Evolutionary conservation across 371 early-diverging fungal genomes (phyloP).

Genomic region (Mortierella sp.): DNA sequence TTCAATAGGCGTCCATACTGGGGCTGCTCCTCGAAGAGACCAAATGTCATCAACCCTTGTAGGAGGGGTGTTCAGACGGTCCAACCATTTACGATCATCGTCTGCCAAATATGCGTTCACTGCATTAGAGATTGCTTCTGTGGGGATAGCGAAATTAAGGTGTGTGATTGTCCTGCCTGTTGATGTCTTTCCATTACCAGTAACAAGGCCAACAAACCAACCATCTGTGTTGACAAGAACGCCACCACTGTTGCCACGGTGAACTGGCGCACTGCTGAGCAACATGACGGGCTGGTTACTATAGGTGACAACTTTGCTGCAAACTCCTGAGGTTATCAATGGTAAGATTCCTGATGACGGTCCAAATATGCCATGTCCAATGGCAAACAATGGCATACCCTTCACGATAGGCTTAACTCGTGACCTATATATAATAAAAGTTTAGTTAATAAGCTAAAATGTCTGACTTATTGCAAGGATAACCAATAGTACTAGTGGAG

Average conservation of each 20-base stretch:
- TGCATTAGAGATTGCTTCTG: slow-evolving; percentile 37
- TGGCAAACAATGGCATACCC: slow-evolving; percentile 54
- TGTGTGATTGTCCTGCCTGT: slow-evolving; percentile 56
- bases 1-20: slow-evolving; percentile 49
- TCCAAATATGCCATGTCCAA: slow-evolving; percentile 57
- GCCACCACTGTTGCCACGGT: slow-evolving; percentile 58
- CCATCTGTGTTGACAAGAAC: slow-evolving; percentile 49
- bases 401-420: slow-evolving; percentile 32
- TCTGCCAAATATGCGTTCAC: slow-evolving; percentile 59
- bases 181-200: slow-evolving; percentile 55
- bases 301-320: slow-evolving; percentile 41
- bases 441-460: background rate
- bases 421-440: slow-evolving; percentile 11
- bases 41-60: slow-evolving; percentile 46
- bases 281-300: slow-evolving; percentile 44
- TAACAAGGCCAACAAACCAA: slow-evolving; percentile 48
- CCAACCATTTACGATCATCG: slow-evolving; percentile 59
- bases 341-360: slow-evolving; percentile 53
- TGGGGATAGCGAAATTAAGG: slow-evolving; percentile 55
- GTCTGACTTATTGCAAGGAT: background rate
- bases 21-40: slow-evolving; percentile 49
- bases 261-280: slow-evolving; percentile 51
- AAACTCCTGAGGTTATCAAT: slow-evolving; percentile 52
- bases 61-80: slow-evolving; percentile 39
- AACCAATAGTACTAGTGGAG: background rate